Base-by-base conservation (phyloP, 164 flowering plant species). In the Macadamia integrifolia region DNA sequence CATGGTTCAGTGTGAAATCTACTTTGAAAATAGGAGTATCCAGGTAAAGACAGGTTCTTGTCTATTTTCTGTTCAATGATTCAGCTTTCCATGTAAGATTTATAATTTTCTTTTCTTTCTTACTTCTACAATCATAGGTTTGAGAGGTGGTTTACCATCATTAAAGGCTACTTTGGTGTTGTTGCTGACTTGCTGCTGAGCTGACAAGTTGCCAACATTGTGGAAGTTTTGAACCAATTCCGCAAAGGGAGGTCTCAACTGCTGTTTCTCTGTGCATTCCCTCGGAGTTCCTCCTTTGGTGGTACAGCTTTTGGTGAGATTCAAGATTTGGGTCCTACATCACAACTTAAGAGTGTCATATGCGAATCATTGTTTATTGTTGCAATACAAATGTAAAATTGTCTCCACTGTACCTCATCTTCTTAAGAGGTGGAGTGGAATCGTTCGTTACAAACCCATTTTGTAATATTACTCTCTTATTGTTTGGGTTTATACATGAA, bases 161-260 rank as follows among this genome's bases (percentile, higher is more conserved):
- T 32, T 65, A 13, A 75, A 50, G 60, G 70, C 74, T 50, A 75
- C 79, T 68, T 78, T 76, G 31, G 40, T 32, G 69, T 61, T 71
- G 72, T 43, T 60, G 62, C 43, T 63, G 44, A 67, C 67, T 40
- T 72, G 72, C 69, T 71, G 78, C 53, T 81, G 79, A 72, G 66
- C 65, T 56, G 74, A 56, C 67, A 77, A 53, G 67, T 70, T 66
- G 56, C 68, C 64, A 28, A 73, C 73, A 62, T 66, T 77, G 65
- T 66, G 78, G 65, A 65, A 66, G 71, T 87, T 87, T 61, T 85
- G 89, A 67, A 71, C 81, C 71, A 89, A 69, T 8, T 79, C 87
- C 13, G 89, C 67, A 64, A 91, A 82, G 17, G 97, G 93, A 72
- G 81, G 78, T 72, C 98, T 84, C 49, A 69, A 73, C 59, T 77